Base-by-base conservation (phyloP, 2,329 filamentous ascomycete species). In the Biscogniauxia mediterranea region DNA sequence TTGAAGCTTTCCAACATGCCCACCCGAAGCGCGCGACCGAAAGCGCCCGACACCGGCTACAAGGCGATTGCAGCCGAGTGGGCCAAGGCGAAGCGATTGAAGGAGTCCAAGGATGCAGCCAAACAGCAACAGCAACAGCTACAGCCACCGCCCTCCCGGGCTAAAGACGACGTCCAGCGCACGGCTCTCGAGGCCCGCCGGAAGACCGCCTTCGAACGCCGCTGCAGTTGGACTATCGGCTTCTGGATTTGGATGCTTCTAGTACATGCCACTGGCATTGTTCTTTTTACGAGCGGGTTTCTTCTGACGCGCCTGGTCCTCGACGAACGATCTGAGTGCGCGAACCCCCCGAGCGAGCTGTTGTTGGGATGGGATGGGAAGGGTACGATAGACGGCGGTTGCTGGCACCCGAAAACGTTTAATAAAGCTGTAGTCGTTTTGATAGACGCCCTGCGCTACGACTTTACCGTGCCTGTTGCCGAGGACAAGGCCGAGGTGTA, bases 351-450 rank as follows among this genome's bases (percentile, higher is more conserved):
- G 3, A 85, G 90, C 61, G 81, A 85, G 38, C 77, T 73, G 59
- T 74, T 81, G 58, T 70, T 76, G 15, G 68, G 78, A 51, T 80
- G 79, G 79, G 65, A 73, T 42, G 77, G 76, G 9, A 74, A 73
- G 52, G 75, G 79, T 8, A 82, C 78, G 17, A 75, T 79, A 2
- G 78, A 85, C 21, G 81, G 83, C 60, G 95, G 95, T 66, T 99
- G 95, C 82, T 99, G 95, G 95, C 93, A 98, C 74, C 92, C 93
- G 38, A 96, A 92, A 79, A 91, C 88, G 1, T 99, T 98, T 73
- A 86, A 96, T 64, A 95, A 93, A 74, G 93, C 94, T 11, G 88
- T 99, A 54, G 85, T 99, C 23, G 85, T 99, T 59, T 80, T 99
- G 56, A 90, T 99, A 61, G 95, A 99, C 76, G 95, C 95, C 57